phyloP scores from a whole-genome alignment of 108 stramenopile species.

The Aurantiochytrium sp. region DNA sequence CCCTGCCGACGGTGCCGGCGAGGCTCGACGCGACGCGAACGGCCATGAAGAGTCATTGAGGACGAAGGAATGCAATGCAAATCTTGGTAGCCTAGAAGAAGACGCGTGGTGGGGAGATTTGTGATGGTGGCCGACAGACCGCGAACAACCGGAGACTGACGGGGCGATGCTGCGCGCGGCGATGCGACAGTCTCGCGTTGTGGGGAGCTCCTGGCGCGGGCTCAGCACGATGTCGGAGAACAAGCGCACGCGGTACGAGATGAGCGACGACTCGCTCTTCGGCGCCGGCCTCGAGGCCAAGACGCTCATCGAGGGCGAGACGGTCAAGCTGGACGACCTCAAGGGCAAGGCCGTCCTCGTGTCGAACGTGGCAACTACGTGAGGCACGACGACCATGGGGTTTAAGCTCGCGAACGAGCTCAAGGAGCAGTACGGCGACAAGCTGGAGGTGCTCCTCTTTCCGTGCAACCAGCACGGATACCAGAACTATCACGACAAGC shows the following conservation, averaged over 20 bases:
- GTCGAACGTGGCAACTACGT: constrained; percentile 27
- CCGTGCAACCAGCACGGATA: constrained; percentile 21
- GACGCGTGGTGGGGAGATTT: too few species aligned
- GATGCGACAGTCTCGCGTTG: not conserved
- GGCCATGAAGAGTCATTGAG: too few species aligned
- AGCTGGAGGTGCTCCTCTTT: constrained; percentile 4
- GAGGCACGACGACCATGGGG: constrained; percentile 32
- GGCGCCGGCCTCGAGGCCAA: not conserved
- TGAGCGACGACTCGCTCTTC: not conserved
- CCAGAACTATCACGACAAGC: not conserved
- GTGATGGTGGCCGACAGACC: too few species aligned
- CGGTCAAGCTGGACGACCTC: constrained; percentile 7
- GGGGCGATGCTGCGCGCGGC: not conserved
- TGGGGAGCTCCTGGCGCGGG: not conserved
- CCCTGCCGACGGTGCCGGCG: too few species aligned
- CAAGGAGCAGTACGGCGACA: constrained; percentile 18
- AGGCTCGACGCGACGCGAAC: too few species aligned
- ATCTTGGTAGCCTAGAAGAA: too few species aligned
- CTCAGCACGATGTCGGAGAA: constrained; percentile 11
- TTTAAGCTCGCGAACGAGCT: not conserved
- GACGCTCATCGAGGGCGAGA: constrained; percentile 10
- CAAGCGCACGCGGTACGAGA: not conserved
- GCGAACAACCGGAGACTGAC: too few species aligned
- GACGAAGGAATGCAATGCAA: too few species aligned
- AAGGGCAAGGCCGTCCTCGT: constrained; percentile 15